Evolutionary conservation across 176 grass and related monocot genomes (phyloP).

Genomic region (Oryza australiensis): DNA sequence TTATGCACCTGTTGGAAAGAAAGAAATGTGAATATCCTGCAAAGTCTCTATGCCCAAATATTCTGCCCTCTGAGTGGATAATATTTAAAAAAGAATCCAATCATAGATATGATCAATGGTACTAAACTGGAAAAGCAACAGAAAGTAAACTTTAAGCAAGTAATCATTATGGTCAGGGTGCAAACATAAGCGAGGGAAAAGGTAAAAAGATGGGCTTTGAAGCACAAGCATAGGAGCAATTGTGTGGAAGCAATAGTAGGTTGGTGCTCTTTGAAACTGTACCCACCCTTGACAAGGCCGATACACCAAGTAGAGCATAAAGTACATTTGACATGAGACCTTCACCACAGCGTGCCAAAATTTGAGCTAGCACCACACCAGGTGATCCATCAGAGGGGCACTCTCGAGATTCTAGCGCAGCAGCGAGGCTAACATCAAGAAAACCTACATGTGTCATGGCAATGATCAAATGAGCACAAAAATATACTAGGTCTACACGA

Average conservation of each 20-base stretch:
- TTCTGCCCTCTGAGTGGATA: background rate
- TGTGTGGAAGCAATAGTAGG: no score
- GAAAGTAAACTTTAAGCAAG: background rate
- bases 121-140: constrained; percentile 8
- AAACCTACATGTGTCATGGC: constrained; percentile 69
- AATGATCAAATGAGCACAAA: constrained; percentile 33
- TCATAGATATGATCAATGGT: background rate
- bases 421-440: constrained; percentile 67
- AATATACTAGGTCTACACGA: background rate
- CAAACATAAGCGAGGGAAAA: constrained; percentile 23
- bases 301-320: constrained; percentile 95
- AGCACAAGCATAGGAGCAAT: constrained; percentile 6
- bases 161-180: constrained; percentile 15
- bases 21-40: background rate
- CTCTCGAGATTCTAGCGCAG: constrained; percentile 62
- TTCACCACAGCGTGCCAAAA: constrained; percentile 78
- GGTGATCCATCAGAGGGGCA: constrained; percentile 54
- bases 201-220: constrained; percentile 9
- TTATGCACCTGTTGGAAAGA: constrained; percentile 89
- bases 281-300: constrained; percentile 69
- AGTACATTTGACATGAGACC: constrained; percentile 78
- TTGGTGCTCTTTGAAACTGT: no score
- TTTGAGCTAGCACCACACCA: constrained; percentile 59
- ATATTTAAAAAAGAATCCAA: background rate
- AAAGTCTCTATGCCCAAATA: background rate